phyloP scores from a whole-genome alignment of 257 asterid species.

The Parsonsia alboflavescens region DNA sequence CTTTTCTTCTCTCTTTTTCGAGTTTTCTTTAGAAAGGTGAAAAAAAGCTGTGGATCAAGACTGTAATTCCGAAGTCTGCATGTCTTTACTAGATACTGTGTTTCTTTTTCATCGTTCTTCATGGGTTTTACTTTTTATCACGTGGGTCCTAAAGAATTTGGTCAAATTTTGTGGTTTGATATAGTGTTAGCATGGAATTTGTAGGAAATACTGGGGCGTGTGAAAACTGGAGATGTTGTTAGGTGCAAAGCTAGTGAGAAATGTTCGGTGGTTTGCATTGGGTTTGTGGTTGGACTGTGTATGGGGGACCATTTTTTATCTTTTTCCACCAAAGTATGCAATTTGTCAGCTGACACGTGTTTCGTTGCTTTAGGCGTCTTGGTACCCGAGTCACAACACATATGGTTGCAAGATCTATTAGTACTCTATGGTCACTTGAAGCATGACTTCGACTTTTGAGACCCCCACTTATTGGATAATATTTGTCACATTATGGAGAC shows the following conservation, averaged over 20 bases:
- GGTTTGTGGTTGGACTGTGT: conserved; percentile 27
- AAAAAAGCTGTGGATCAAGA: conserved; percentile 13
- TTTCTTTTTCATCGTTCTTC: not conserved
- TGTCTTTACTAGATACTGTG: not conserved
- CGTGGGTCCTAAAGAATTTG: conserved; percentile 11
- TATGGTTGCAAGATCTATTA: not conserved
- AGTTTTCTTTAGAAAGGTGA: conserved; percentile 6
- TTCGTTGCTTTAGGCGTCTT: not conserved
- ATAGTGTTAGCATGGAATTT: not conserved
- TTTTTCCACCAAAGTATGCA: conserved; percentile 24
- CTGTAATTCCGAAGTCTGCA: conserved; percentile 14
- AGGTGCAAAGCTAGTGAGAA: conserved; percentile 28
- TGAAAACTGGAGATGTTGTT: not conserved
- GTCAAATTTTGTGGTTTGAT: not conserved
- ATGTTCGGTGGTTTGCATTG: conserved; percentile 33
- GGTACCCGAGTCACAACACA: not conserved
- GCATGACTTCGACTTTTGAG: not conserved
- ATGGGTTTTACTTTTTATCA: not conserved
- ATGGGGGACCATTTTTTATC: conserved; percentile 29
- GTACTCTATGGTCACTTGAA: not conserved
- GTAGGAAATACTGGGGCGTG: not conserved
- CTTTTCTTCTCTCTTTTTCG: not conserved
- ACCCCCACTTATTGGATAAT: not conserved
- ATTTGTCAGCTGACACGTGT: conserved; percentile 24
- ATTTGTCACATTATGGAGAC: not conserved